Conservation (phyloP, 75 land plant species). For the Selaginella tamariscina region DNA sequence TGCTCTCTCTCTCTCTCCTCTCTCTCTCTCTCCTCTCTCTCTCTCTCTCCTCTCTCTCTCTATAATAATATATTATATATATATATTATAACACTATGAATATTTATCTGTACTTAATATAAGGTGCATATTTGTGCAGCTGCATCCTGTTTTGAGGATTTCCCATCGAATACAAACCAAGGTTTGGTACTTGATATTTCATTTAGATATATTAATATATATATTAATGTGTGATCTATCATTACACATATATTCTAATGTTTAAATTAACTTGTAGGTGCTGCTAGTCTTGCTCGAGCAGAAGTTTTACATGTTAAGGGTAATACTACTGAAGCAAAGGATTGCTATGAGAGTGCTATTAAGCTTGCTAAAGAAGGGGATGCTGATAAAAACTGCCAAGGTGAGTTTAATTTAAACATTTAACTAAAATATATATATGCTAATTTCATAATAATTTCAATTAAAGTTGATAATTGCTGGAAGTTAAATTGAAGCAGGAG, state of each 20-base stretch:
- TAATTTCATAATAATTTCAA: too few species aligned
- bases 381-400: background rate
- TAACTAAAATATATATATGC: too few species aligned
- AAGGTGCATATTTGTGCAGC: background rate
- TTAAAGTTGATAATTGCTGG: too few species aligned
- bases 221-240: too few species aligned
- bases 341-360: background rate
- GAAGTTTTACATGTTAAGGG: background rate
- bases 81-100: background rate
- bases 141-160: background rate
- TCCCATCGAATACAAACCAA: background rate
- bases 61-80: too few species aligned
- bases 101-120: background rate
- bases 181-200: background rate
- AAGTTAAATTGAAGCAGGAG: background rate
- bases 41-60: too few species aligned
- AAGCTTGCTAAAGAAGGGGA: background rate
- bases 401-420: too few species aligned
- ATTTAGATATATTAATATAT: background rate
- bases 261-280: background rate
- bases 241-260: background rate
- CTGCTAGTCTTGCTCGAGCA: conserved; percentile 5
- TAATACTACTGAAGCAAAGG: background rate
- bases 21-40: too few species aligned
- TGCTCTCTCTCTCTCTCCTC: background rate